These are phyloP conservation scores for Exophiala aquamarina DNA, from an alignment of 2,329 filamentous ascomycete genomes.

Conservation along the genomic window DNA sequence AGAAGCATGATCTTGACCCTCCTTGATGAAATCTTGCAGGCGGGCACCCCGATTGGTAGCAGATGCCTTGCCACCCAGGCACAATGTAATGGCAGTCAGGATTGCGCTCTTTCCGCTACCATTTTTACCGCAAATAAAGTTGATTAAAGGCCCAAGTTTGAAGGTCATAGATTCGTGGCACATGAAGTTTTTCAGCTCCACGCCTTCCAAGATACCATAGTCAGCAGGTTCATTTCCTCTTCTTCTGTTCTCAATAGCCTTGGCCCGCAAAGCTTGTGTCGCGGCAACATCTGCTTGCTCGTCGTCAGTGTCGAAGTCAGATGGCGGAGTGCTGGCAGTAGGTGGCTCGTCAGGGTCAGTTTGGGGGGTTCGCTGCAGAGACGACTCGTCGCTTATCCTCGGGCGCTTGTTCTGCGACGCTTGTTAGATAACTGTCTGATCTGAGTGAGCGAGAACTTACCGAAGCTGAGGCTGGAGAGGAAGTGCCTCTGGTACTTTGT, in stretches of 20 bases:
- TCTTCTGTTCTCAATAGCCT: slow-evolving; percentile 46
- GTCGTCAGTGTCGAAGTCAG: slow-evolving; percentile 22
- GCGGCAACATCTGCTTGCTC: slow-evolving; percentile 56
- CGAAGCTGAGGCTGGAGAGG: slow-evolving; percentile 8
- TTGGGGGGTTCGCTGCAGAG: slow-evolving; percentile 7
- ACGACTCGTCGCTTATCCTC: slow-evolving; percentile 24
- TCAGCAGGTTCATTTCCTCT: slow-evolving; percentile 74
- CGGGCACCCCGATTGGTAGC: slow-evolving; percentile 89
- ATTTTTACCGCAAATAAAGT: slow-evolving; percentile 97
- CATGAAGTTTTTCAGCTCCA: slow-evolving; percentile 94
- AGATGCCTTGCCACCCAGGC: slow-evolving; percentile 90
- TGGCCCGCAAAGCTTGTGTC: slow-evolving; percentile 61
- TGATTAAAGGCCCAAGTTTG: slow-evolving; percentile 87
- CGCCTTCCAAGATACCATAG: slow-evolving; percentile 82
- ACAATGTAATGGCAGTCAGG: slow-evolving; percentile 87
- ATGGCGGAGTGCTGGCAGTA: slow-evolving; percentile 20
- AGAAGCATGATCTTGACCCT: slow-evolving; percentile 72
- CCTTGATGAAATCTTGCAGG: slow-evolving; percentile 87
- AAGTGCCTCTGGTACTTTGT: slow-evolving; percentile 3
- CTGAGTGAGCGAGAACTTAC: slow-evolving; percentile 4
- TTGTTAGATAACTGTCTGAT: slow-evolving; percentile 4
- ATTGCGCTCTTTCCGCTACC: slow-evolving; percentile 97
- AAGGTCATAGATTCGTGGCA: slow-evolving; percentile 85
- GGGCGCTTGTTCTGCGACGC: slow-evolving; percentile 21
- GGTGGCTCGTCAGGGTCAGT: slow-evolving; percentile 13